Percentiles rank a stretch among this genome's conserved stretches.
These are phyloP conservation scores for Pseudogymnoascus sp. DNA, from an alignment of 2,329 filamentous ascomycete species.

Conservation along the genomic window DNA sequence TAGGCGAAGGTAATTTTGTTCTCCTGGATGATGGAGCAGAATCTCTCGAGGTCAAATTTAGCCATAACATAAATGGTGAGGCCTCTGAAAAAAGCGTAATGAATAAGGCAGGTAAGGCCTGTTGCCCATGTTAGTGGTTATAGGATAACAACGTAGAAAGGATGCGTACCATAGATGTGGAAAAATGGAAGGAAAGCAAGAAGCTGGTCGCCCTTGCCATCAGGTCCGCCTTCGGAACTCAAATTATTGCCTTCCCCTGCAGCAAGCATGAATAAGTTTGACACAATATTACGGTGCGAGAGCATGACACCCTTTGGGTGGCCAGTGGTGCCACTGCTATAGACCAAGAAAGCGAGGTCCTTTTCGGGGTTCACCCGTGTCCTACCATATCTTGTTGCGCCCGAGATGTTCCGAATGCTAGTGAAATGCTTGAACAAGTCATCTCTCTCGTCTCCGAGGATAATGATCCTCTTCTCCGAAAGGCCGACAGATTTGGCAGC, in stretches of 20 bases:
- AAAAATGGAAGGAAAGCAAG: constrained; percentile 82
- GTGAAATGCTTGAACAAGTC: constrained; percentile 63
- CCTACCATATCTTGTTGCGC: constrained; percentile 49
- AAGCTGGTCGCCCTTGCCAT: constrained; percentile 61
- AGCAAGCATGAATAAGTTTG: constrained; percentile 56
- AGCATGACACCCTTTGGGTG: constrained; percentile 87
- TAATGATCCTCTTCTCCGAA: constrained; percentile 60
- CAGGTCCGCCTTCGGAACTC: constrained; percentile 47
- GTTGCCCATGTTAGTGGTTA: constrained; percentile 14
- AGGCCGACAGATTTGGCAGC: constrained; percentile 67
- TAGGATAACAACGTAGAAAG: not conserved
- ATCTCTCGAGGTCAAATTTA: constrained; percentile 73
- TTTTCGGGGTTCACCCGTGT: constrained; percentile 57
- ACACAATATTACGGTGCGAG: constrained; percentile 71
- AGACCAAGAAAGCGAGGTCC: constrained; percentile 78
- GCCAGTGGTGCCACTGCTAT: constrained; percentile 83
- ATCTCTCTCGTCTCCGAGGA: constrained; percentile 57
- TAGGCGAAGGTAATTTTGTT: constrained; percentile 70
- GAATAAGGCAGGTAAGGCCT: constrained; percentile 65
- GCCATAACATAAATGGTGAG: constrained; percentile 62
- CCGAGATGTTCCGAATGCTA: constrained; percentile 56
- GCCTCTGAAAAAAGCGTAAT: constrained; percentile 59
- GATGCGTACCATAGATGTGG: constrained; percentile 64
- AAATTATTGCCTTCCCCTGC: constrained; percentile 48
- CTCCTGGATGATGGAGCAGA: constrained; percentile 68